Evolutionary conservation across 2,329 filamentous ascomycete genomes (phyloP).

Genomic region (Alternaria sp.): DNA sequence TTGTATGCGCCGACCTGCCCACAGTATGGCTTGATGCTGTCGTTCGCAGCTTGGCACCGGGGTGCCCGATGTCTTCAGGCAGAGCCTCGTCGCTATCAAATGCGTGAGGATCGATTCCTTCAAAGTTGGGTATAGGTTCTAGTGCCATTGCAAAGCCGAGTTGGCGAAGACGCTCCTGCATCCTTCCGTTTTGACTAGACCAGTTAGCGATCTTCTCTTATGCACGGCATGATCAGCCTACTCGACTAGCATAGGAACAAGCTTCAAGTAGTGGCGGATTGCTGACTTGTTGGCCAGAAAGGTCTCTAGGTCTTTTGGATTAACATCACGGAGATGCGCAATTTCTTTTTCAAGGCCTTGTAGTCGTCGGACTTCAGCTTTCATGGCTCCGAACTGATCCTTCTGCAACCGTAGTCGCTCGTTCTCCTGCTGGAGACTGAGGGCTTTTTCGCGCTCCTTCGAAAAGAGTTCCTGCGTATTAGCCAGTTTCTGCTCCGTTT

Average conservation of each 20-base stretch:
- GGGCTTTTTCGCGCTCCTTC: slow-evolving; percentile 43
- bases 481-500: slow-evolving; percentile 36
- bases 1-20: slow-evolving; percentile 31
- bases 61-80: neutral
- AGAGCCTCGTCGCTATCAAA: slow-evolving; percentile 23
- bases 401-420: slow-evolving; percentile 23
- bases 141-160: slow-evolving; percentile 41
- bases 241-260: slow-evolving; percentile 41
- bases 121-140: slow-evolving; percentile 39
- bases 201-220: slow-evolving; percentile 17
- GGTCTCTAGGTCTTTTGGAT: slow-evolving; percentile 29
- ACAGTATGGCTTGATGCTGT: slow-evolving; percentile 38
- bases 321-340: slow-evolving; percentile 29
- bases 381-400: slow-evolving; percentile 18
- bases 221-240: slow-evolving; percentile 16
- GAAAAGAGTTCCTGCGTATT: slow-evolving; percentile 48
- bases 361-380: slow-evolving; percentile 27
- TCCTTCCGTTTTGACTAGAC: slow-evolving; percentile 41
- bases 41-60: slow-evolving; percentile 16
- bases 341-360: slow-evolving; percentile 30
- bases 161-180: slow-evolving; percentile 39
- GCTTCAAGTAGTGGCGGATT: slow-evolving; percentile 40
- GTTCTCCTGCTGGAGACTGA: slow-evolving; percentile 35
- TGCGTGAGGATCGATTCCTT: slow-evolving; percentile 10
- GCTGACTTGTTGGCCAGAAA: slow-evolving; percentile 34